Evolutionary conservation across 805 yeast species (phyloP), one percentile per base, ranked within the genome.

Genomic region (Candida andamanensis): DNA sequence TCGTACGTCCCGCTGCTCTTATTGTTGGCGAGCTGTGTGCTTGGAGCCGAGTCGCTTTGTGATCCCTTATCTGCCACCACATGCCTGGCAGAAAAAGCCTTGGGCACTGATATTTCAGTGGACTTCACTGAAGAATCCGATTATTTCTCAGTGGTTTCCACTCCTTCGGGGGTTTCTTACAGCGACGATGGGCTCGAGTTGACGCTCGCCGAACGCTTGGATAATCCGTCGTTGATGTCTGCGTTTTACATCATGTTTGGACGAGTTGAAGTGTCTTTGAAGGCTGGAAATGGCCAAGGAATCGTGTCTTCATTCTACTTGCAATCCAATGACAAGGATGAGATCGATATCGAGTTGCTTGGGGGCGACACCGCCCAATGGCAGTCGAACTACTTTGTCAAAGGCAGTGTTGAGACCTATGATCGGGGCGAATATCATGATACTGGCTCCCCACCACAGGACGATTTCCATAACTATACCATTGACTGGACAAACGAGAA

Each of bases 231-330:
- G 8, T 56, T 85, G 36, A 71, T 65, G 43, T 83, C 94, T 4
- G 70, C 76, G 38, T 85, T 81, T 54, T 85, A 85, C 60, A 74
- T 87, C 46, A 82, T 86, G 89, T 87, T 78, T 54, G 96, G 96
- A 34, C 74, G 77, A 42, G 73, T 85, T 24, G 90, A 31, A 50
- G 85, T 75, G 4, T 63, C 64, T 2, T 54, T 81, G 37, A 72
- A 78, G 49, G 81, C 86, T 17, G 89, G 90, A 3, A 65, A 70
- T 9, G 95, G 95, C 17, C 56, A 56, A 6, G 95, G 95, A 40
- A 70, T 86, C 24, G 78, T 85, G 7, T 81, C 95, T 0, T 78
- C 90, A 2, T 74, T 86, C 43, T 84, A 78, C 43, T 65, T 86
- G 31, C 92, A 85, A 49, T 61, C 71, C 17, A 95, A 87, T 50